These are phyloP conservation scores for Amaranthus cruentus DNA, from an alignment of 148 eudicot species.

Conservation along the genomic window DNA sequence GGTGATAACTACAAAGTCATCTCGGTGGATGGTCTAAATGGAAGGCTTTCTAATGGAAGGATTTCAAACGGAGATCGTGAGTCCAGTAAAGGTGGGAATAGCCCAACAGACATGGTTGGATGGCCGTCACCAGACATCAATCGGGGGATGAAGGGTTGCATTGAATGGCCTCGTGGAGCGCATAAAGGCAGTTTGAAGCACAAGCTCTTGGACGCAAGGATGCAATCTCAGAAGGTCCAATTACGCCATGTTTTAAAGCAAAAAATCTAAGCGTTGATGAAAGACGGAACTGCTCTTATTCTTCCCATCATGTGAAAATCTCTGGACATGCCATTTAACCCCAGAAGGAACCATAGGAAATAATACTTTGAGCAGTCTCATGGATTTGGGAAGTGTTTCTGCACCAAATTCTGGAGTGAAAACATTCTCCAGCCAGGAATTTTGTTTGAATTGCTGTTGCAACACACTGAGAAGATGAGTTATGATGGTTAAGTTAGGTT, in stretches of 20 bases:
- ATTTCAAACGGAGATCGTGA: conserved; percentile 46
- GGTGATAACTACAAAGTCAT: conserved; percentile 59
- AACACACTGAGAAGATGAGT: too few species aligned
- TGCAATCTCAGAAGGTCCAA: conserved; percentile 73
- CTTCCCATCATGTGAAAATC: too few species aligned
- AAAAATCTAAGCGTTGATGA: conserved; percentile 29
- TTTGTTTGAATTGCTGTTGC: too few species aligned
- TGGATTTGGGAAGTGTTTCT: too few species aligned
- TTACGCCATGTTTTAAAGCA: conserved; percentile 75
- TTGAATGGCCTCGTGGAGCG: conserved; percentile 66
- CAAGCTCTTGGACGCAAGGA: conserved; percentile 71
- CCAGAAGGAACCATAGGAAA: too few species aligned
- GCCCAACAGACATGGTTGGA: conserved; percentile 35
- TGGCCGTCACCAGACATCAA: conserved; percentile 55
- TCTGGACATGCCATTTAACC: too few species aligned
- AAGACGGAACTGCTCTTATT: too few species aligned
- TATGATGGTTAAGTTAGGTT: too few species aligned
- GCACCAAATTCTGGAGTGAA: too few species aligned
- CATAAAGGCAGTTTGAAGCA: conserved; percentile 67
- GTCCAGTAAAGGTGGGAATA: conserved; percentile 37
- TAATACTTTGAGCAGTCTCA: too few species aligned
- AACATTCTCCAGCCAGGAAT: too few species aligned
- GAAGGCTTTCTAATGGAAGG: conserved; percentile 49
- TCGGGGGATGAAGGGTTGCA: conserved; percentile 72
- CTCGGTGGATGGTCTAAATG: conserved; percentile 47